Percentiles rank a stretch among this genome's conserved stretches.
These are phyloP conservation scores for Pestalotiopsis sp. DNA, from an alignment of 2,329 filamentous ascomycete genomes.

Conservation along the genomic window DNA sequence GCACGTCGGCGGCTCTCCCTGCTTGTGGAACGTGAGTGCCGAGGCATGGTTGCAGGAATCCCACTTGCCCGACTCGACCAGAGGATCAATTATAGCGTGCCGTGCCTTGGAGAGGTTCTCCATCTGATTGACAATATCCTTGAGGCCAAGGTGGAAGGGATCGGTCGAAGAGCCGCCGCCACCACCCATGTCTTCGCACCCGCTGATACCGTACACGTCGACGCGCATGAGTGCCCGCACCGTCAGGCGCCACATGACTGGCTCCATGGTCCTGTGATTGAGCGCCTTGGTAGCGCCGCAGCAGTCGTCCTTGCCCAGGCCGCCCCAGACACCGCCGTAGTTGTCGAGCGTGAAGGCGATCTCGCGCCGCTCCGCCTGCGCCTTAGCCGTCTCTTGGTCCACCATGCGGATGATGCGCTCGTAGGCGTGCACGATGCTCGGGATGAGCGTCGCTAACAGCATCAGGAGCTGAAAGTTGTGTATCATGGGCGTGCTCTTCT, in stretches of 20 bases:
- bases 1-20: slow-evolving; percentile 47
- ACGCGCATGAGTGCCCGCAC: slow-evolving; percentile 57
- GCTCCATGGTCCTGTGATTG: slow-evolving; percentile 50
- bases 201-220: slow-evolving; percentile 58
- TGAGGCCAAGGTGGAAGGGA: slow-evolving; percentile 50
- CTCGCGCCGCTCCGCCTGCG: slow-evolving; percentile 42
- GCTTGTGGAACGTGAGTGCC: slow-evolving; percentile 29
- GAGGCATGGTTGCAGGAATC: slow-evolving; percentile 23
- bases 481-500: slow-evolving; percentile 38
- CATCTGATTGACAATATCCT: slow-evolving; percentile 56
- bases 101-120: slow-evolving; percentile 52
- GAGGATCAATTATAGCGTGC: slow-evolving; percentile 52
- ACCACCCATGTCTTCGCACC: background rate
- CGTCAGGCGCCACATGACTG: slow-evolving; percentile 55
- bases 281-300: slow-evolving; percentile 36
- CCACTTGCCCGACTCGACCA: slow-evolving; percentile 42
- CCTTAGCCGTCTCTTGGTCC: slow-evolving; percentile 51
- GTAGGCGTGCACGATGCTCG: slow-evolving; percentile 62
- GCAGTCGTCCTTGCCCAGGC: slow-evolving; percentile 20
- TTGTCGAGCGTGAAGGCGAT: slow-evolving; percentile 48
- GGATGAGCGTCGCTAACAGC: slow-evolving; percentile 60
- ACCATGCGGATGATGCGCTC: slow-evolving; percentile 56
- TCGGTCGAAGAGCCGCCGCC: slow-evolving; percentile 20
- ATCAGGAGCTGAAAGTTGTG: slow-evolving; percentile 61
- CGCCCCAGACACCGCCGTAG: slow-evolving; percentile 54